phyloP scores from a whole-genome alignment of 768 basidiomycete genomes.

The Gymnopilus junonius region DNA sequence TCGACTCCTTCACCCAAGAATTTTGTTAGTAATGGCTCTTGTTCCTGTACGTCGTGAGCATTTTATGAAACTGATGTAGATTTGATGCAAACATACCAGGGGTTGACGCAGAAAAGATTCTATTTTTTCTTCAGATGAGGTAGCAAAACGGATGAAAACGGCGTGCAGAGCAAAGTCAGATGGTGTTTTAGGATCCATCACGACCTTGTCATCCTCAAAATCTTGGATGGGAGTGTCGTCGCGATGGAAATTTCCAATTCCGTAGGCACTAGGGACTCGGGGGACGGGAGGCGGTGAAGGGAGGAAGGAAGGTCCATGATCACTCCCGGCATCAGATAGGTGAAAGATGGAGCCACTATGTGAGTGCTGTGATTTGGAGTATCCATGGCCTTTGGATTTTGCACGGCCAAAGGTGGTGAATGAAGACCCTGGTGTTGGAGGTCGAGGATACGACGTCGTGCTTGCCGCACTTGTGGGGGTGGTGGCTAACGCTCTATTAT shows the following conservation, averaged over 20 bases:
- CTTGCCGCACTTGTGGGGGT: conserved; percentile 48
- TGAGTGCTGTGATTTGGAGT: conserved; percentile 77
- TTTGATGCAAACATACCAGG: conserved; percentile 52
- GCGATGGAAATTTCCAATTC: conserved; percentile 38
- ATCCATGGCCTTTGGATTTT: conserved; percentile 60
- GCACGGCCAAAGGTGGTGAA: conserved; percentile 53
- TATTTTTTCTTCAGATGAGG: conserved; percentile 81
- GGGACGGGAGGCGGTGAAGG: conserved; percentile 81
- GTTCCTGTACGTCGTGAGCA: conserved; percentile 50
- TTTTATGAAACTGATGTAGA: not conserved
- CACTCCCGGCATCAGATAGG: conserved; percentile 72
- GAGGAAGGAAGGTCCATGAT: conserved; percentile 58
- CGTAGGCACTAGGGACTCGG: conserved; percentile 68
- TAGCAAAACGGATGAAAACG: conserved; percentile 85
- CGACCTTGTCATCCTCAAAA: conserved; percentile 69
- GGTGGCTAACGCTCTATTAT: conserved; percentile 34
- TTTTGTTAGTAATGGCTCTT: conserved; percentile 66
- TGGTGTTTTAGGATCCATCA: conserved; percentile 78
- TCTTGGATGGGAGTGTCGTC: conserved; percentile 57
- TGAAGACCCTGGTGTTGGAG: conserved; percentile 38
- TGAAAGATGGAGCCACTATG: conserved; percentile 78
- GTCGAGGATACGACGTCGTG: conserved; percentile 59
- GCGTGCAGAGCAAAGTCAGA: conserved; percentile 90
- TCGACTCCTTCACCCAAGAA: conserved; percentile 78
- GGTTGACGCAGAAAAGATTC: conserved; percentile 70